Evolutionary conservation across 305 asterid species (phyloP).

Genomic region (Petunia hybrid): DNA sequence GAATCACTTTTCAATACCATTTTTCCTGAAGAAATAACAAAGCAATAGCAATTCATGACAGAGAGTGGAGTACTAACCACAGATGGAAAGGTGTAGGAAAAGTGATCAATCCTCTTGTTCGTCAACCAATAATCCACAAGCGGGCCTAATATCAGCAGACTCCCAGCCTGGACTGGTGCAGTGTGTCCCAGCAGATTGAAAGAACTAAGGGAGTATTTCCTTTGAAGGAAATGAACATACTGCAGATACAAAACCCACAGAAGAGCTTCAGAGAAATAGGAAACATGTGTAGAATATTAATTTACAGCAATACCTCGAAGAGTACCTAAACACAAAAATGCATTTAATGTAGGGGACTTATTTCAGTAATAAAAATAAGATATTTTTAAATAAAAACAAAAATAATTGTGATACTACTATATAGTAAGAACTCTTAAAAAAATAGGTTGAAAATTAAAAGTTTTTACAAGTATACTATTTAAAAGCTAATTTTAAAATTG

Average conservation of each 20-base stretch:
- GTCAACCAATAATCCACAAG: conserved; percentile 82
- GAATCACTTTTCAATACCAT: neutral
- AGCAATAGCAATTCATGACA: neutral
- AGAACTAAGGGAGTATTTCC: conserved; percentile 85
- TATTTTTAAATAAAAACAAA: neutral
- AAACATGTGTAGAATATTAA: neutral
- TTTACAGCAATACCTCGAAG: neutral
- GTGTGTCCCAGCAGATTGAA: conserved; percentile 92
- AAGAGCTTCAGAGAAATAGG: conserved; percentile 17
- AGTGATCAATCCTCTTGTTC: conserved; percentile 71
- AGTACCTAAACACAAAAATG: neutral
- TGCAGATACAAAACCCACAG: conserved; percentile 43
- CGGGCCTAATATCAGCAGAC: conserved; percentile 76
- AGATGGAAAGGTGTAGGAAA: conserved; percentile 54
- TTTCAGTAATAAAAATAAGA: neutral
- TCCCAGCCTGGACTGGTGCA: conserved; percentile 85
- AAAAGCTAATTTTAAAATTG: neutral
- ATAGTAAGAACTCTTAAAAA: neutral
- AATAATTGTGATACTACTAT: neutral
- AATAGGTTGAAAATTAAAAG: neutral
- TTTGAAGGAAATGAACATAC: conserved; percentile 87
- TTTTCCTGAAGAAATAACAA: neutral
- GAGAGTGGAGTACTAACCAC: conserved; percentile 51
- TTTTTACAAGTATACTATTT: neutral
- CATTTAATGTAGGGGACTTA: neutral